Evolutionary conservation across 306 rosid genomes (phyloP).

Genomic region (Dryas drummondii): DNA sequence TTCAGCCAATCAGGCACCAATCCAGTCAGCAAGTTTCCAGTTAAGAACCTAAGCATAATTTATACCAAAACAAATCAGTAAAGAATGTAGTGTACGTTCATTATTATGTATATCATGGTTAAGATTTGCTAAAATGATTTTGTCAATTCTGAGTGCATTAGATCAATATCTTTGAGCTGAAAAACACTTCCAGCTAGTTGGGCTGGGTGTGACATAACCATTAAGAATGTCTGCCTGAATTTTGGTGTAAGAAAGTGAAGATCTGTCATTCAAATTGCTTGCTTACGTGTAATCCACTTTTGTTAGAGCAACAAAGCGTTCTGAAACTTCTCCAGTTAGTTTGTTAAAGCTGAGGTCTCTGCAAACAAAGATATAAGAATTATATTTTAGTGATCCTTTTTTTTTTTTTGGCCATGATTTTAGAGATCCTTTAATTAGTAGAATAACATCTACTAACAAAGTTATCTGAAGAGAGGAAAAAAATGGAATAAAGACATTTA

Average conservation of each 20-base stretch:
- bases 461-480: background rate
- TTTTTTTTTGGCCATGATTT: no score
- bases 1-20: slow-evolving; percentile 39
- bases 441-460: background rate
- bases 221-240: background rate
- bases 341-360: slow-evolving; percentile 88
- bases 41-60: slow-evolving; percentile 46
- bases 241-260: background rate
- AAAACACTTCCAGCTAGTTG: no score
- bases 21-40: slow-evolving; percentile 59
- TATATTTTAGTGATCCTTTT: background rate
- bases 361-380: slow-evolving; percentile 17
- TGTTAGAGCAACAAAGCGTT: slow-evolving; percentile 23
- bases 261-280: slow-evolving; percentile 24
- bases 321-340: slow-evolving; percentile 58
- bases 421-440: background rate
- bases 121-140: background rate
- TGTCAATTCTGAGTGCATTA: background rate
- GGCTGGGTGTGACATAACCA: no score
- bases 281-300: slow-evolving; percentile 44
- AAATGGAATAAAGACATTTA: background rate
- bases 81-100: background rate
- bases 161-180: no score
- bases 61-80: slow-evolving; percentile 1
- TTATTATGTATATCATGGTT: background rate